phyloP scores from a whole-genome alignment of 2,329 filamentous ascomycete species.

The Diaporthe sp. region DNA sequence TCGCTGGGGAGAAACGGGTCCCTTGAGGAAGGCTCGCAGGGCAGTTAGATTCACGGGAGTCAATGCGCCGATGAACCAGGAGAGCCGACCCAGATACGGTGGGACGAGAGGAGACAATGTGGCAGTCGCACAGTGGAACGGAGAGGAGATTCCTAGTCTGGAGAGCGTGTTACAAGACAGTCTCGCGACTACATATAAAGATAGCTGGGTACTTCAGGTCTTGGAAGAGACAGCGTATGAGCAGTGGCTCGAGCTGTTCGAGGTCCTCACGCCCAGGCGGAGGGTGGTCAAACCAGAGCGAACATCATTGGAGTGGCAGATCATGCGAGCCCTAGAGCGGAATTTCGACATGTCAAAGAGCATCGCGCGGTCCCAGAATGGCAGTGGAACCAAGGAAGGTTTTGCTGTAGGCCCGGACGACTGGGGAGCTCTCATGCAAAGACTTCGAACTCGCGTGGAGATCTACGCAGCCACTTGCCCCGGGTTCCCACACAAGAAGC shows the following conservation, averaged over 20 bases:
- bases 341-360: constrained; percentile 48
- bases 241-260: constrained; percentile 56
- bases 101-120: neutral
- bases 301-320: constrained; percentile 48
- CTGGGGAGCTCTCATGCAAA: constrained; percentile 51
- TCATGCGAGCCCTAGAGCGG: constrained; percentile 51
- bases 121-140: neutral
- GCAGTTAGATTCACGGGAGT: constrained; percentile 15
- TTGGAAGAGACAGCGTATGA: constrained; percentile 46
- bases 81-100: neutral
- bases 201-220: constrained; percentile 36
- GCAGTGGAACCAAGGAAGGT: neutral
- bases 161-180: constrained; percentile 47
- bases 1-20: constrained; percentile 42
- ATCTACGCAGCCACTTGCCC: constrained; percentile 42
- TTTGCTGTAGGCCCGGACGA: constrained; percentile 36
- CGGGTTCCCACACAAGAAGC: constrained; percentile 36
- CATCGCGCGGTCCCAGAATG: neutral
- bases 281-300: constrained; percentile 31
- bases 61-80: neutral
- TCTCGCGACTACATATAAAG: constrained; percentile 37
- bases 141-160: constrained; percentile 45
- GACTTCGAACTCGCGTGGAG: constrained; percentile 47
- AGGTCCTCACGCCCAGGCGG: constrained; percentile 44
- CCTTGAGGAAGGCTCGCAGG: constrained; percentile 43